Evolutionary conservation across 2,329 filamentous ascomycete species (phyloP).

Genomic region (Trichoderma breve): DNA sequence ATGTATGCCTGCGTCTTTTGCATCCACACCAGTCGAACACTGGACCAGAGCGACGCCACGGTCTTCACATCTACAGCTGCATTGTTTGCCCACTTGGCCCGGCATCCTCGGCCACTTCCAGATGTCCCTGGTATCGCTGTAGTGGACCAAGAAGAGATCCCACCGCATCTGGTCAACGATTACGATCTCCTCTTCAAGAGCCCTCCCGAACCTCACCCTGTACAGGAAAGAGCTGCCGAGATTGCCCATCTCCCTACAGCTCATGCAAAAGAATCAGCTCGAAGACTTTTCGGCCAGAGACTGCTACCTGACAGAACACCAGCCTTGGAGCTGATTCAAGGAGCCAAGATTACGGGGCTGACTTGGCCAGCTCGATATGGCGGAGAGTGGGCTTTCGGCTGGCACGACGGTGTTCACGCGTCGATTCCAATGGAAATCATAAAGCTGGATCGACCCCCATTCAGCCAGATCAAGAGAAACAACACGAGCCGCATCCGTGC

Average conservation of each 20-base stretch:
- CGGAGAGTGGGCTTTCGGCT: conserved; percentile 58
- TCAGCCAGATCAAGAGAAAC: conserved; percentile 46
- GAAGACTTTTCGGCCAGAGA: conserved; percentile 47
- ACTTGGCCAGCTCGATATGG: conserved; percentile 50
- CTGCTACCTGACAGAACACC: conserved; percentile 45
- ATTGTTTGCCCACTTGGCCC: conserved; percentile 52
- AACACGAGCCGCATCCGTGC: conserved; percentile 48
- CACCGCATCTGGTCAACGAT: conserved; percentile 44
- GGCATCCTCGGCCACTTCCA: conserved; percentile 54
- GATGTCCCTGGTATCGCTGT: conserved; percentile 48
- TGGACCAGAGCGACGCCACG: conserved; percentile 55
- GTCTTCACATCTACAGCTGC: conserved; percentile 55
- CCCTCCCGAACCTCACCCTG: conserved; percentile 41
- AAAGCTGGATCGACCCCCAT: conserved; percentile 47
- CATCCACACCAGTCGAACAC: conserved; percentile 47
- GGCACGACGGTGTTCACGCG: conserved; percentile 53
- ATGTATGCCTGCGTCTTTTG: conserved; percentile 57
- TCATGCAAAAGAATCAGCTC: conserved; percentile 46
- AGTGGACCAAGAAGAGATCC: conserved; percentile 44
- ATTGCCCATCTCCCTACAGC: conserved; percentile 45
- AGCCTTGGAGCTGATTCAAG: conserved; percentile 47
- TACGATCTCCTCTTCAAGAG: conserved; percentile 52
- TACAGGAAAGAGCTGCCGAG: conserved; percentile 41
- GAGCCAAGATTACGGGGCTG: conserved; percentile 50
- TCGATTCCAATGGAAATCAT: conserved; percentile 50